Base-by-base conservation (phyloP, 768 basidiomycete species). In the Pseudohyphozyma bogoriensis region DNA sequence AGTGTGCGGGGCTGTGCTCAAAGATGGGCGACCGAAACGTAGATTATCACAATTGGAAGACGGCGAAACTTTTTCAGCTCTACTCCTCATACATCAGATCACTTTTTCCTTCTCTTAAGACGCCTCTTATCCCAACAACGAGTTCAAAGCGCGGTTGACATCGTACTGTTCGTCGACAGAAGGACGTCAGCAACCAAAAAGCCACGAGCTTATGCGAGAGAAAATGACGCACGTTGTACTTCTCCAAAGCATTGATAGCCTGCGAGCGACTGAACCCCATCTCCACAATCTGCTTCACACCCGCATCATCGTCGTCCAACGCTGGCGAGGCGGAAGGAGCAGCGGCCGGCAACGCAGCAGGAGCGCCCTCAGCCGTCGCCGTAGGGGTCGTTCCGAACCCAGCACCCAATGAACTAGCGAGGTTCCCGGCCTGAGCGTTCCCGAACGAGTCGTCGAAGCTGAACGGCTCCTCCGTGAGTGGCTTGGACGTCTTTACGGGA, bases 191-290 rank as follows among this genome's bases (percentile, higher is more conserved):
- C 22, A 1, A n/a, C n/a, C 22, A 2, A 4, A 16, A 18, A 13
- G 1, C 13, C 37, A 9, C 1, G 4, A 16, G 20, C n/a, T 22
- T 7, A 22, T 18, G 35, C 20, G 13, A 26, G 13, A 8, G 28
- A 24, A 22, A 37, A 26, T 12, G 16, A 52, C 51, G 13, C 36
- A 52, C 95, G 57, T 82, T 83, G 70, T 86, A 78, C 59, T 81
- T 83, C 73, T 93, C 92, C 9, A 97, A 78, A 16, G 92, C 89
- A 16, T 79, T 79, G 10, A 96, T 81, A 0, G 89, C 87, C 71
- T 91, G 84, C 20, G 77, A 73, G 44, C 92, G 81, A 63, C 80
- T 84, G 77, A 97, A 96, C 29, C 93, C 93, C 91, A 96, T 95
- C 24, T 79, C 80, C 50, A 83, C 83, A 42, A 97, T 76, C 70